Evolutionary conservation across 768 basidiomycete species (phyloP), one percentile per base, ranked within the genome.

Genomic region (Naganishia vishniacii): DNA sequence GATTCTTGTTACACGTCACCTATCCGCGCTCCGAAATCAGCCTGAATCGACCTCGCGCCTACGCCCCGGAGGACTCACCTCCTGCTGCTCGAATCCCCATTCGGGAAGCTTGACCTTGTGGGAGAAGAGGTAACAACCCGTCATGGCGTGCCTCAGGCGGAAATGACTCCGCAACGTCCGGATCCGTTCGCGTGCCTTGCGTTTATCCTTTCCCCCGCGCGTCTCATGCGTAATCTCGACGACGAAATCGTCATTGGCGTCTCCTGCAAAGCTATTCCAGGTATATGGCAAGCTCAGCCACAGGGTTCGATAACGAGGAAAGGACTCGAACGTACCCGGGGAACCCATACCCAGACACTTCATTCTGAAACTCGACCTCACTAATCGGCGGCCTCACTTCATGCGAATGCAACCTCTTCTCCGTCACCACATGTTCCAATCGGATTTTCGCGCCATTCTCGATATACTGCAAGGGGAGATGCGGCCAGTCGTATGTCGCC

Each of bases 281-380:
- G 25, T n/a, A n/a, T 20, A 7, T 23, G 18, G 12, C 6, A 46
- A 7, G 1, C 45, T 48, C 23, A 48, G 45, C 23, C n/a, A 13
- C 2, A 1, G 15, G 28, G 11, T 25, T n/a, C 23, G 12, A 41
- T 41, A 41, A 9, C 40, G 18, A 37, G 15, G 8, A 37, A 7
- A 15, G 7, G 34, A 37, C 34, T 7, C 34, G 34, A 7, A 28
- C 72, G 64, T 58, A 78, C 70, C 87, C 88, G 0, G 85, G 79
- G 81, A 88, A 85, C 1, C 95, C 95, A 72, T 99, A 99, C 0
- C 81, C 91, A 1, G 91, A 93, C 0, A 98, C 92, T 75, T 99
- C 95, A 73, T 98, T 94, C 80, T 99, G 95, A 81, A 97, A 99
- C 71, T 99, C 95, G 48, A 97, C 94, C 48, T 99, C 95, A 32